A percentile compares a stretch with the other conserved stretches of the same genome.
Evolutionary conservation across 495 filamentous ascomycete species (phyloP).

Genomic region (Podospora didyma): DNA sequence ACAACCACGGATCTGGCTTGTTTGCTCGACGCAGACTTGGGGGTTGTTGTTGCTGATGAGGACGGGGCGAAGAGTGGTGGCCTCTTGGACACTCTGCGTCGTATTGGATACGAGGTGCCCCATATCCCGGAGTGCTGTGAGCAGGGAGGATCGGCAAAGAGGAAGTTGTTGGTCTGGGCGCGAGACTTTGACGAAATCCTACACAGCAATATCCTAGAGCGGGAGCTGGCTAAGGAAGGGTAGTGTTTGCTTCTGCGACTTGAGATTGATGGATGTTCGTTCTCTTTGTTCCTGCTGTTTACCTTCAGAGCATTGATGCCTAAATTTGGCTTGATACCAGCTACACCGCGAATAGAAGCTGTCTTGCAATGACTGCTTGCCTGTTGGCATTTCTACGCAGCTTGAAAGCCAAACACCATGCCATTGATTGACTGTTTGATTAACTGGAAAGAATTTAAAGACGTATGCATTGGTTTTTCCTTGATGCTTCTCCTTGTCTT

Average conservation of each 20-base stretch:
- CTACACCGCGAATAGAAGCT: too few relatives aligned
- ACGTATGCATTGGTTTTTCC: too few relatives aligned
- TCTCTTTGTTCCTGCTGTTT: background rate
- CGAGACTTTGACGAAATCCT: conserved; percentile 26
- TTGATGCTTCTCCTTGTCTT: too few relatives aligned
- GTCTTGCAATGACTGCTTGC: too few relatives aligned
- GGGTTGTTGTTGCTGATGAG: conserved; percentile 36
- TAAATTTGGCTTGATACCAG: background rate
- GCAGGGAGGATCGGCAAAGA: background rate
- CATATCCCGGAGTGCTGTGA: conserved; percentile 18
- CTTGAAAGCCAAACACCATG: too few relatives aligned
- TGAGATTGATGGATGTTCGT: background rate
- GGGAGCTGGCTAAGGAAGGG: background rate
- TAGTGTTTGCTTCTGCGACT: too few relatives aligned
- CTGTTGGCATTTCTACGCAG: too few relatives aligned
- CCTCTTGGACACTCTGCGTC: conserved; percentile 29
- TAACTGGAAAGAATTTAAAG: too few relatives aligned
- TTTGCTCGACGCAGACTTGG: conserved; percentile 29
- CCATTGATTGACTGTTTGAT: too few relatives aligned
- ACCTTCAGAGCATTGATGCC: background rate
- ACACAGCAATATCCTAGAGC: conserved; percentile 12
- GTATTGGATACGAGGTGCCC: conserved; percentile 33
- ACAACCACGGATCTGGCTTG: conserved; percentile 34
- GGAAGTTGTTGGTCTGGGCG: conserved; percentile 22
- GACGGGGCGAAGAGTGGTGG: conserved; percentile 19